These are phyloP conservation scores for Aspergillus bombycis DNA, from an alignment of 2,329 filamentous ascomycete genomes.

Conservation along the genomic window DNA sequence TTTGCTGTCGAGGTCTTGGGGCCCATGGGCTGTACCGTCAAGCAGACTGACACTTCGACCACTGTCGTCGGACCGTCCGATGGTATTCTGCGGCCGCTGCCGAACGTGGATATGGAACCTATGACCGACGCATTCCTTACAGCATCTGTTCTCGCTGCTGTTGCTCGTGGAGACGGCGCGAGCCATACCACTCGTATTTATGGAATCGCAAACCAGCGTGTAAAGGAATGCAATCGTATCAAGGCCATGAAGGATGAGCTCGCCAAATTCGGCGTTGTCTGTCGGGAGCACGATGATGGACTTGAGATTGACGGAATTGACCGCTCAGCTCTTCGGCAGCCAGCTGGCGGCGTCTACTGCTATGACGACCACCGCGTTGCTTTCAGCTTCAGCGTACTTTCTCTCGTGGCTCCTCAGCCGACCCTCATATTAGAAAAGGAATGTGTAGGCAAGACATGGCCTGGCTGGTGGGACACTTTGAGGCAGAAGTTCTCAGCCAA, in stretches of 20 bases:
- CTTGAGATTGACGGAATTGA: slow-evolving; percentile 68
- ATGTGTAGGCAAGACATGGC: slow-evolving; percentile 97
- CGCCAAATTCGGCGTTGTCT: slow-evolving; percentile 86
- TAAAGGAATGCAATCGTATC: slow-evolving; percentile 98
- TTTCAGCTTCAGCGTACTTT: slow-evolving; percentile 95
- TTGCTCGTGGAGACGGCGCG: slow-evolving; percentile 70
- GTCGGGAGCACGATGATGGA: slow-evolving; percentile 90
- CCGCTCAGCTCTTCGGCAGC: slow-evolving; percentile 56
- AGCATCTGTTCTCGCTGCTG: slow-evolving; percentile 87
- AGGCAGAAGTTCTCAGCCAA: slow-evolving; percentile 75
- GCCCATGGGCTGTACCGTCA: slow-evolving; percentile 91
- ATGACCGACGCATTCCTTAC: slow-evolving; percentile 99
- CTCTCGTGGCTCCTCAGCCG: slow-evolving; percentile 69
- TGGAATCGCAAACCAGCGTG: slow-evolving; percentile 95
- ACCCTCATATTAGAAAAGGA: slow-evolving; percentile 85
- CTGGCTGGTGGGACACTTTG: slow-evolving; percentile 95
- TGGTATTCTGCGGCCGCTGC: slow-evolving; percentile 73
- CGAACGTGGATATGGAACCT: slow-evolving; percentile 94
- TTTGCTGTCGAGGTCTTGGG: slow-evolving; percentile 88
- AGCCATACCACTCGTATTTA: slow-evolving; percentile 76
- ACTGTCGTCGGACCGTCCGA: slow-evolving; percentile 86
- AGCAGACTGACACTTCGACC: slow-evolving; percentile 82
- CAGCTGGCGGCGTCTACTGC: slow-evolving; percentile 75
- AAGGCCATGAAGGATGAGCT: slow-evolving; percentile 93
- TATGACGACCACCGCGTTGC: slow-evolving; percentile 98